Conservation (phyloP, 495 filamentous ascomycete genomes). For the Penicillium canariense region DNA sequence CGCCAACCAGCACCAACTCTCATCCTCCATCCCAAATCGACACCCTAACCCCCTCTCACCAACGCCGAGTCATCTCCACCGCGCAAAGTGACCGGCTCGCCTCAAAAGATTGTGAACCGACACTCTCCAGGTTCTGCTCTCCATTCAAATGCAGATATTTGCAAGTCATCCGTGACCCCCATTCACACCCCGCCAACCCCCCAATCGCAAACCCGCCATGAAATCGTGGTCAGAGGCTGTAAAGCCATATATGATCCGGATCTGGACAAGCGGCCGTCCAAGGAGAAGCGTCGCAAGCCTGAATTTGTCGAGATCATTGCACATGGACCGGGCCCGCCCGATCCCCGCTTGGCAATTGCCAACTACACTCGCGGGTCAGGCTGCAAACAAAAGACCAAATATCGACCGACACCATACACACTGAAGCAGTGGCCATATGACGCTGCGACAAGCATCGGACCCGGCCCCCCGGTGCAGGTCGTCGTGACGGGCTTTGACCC, state of each 20-base stretch:
- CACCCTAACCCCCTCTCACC: constrained; percentile 73
- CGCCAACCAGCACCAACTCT: constrained; percentile 33
- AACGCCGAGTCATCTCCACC: constrained; percentile 73
- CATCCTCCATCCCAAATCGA: constrained; percentile 48
- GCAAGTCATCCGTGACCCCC: constrained; percentile 44
- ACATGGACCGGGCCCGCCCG: constrained; percentile 63
- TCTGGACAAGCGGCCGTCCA: constrained; percentile 57
- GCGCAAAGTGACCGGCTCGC: constrained; percentile 54
- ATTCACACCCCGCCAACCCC: constrained; percentile 49
- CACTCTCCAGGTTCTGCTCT: constrained; percentile 11
- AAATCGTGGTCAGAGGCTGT: constrained; percentile 61
- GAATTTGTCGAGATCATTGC: constrained; percentile 69
- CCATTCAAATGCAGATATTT: constrained; percentile 12
- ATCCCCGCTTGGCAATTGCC: constrained; percentile 70
- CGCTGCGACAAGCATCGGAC: constrained; percentile 74
- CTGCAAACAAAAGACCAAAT: constrained; percentile 69
- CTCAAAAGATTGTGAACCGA: constrained; percentile 35
- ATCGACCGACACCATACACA: constrained; percentile 74
- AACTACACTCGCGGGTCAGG: constrained; percentile 55
- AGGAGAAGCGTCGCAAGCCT: constrained; percentile 67
- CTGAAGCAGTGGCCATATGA: constrained; percentile 78
- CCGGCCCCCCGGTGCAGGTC: constrained; percentile 83
- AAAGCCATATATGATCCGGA: constrained; percentile 75
- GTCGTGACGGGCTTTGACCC: constrained; percentile 94
- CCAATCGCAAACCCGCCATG: constrained; percentile 60